Conservation (phyloP, 2,329 filamentous ascomycete species). For the Pochonia chlamydosporia region DNA sequence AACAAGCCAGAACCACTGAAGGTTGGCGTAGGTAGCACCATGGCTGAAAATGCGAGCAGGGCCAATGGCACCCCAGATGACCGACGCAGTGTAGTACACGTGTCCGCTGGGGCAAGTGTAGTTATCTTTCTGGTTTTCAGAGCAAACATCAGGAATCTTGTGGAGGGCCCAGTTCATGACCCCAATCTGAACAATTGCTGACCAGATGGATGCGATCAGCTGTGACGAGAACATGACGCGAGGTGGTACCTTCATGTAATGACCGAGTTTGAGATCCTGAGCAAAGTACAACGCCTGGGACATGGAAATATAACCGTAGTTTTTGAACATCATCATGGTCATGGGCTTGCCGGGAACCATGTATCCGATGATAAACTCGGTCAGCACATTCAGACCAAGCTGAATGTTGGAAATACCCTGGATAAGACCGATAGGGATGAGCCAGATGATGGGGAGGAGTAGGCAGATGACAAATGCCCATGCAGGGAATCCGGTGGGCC, state of each 20-base stretch:
- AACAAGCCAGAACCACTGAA: constrained; percentile 68
- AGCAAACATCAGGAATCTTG: constrained; percentile 58
- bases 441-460: constrained; percentile 50
- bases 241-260: constrained; percentile 63
- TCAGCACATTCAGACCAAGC: constrained; percentile 63
- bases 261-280: constrained; percentile 61
- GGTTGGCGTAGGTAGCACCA: constrained; percentile 53
- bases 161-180: constrained; percentile 63
- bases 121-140: constrained; percentile 43
- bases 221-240: constrained; percentile 58
- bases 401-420: constrained; percentile 58
- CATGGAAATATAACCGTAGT: constrained; percentile 66
- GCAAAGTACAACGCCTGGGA: constrained; percentile 58
- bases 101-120: constrained; percentile 51
- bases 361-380: constrained; percentile 69
- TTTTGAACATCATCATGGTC: constrained; percentile 75
- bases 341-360: constrained; percentile 65
- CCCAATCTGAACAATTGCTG: constrained; percentile 54
- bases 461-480: constrained; percentile 55
- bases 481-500: constrained; percentile 51
- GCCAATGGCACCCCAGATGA: constrained; percentile 70
- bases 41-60: constrained; percentile 63
- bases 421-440: constrained; percentile 55
- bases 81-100: constrained; percentile 61
- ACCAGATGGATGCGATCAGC: constrained; percentile 54